A percentile compares a stretch with the other conserved stretches of the same genome.
Evolutionary conservation across 176 grass and related monocot species (phyloP).

Genomic region (Guadua angustifolia): DNA sequence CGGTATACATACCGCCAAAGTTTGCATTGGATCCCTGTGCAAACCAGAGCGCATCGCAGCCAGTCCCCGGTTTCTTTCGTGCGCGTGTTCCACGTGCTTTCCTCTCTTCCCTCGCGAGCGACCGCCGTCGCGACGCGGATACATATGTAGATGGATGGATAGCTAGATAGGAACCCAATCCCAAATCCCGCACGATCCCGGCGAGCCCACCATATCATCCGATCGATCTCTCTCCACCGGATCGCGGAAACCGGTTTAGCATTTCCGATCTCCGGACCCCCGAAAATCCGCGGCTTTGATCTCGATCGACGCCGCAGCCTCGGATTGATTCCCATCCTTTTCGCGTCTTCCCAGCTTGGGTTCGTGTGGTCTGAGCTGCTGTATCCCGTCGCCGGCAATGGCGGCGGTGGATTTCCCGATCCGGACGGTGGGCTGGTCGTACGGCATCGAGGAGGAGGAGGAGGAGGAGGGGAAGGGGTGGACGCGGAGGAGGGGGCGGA

Average conservation of each 20-base stretch:
- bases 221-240: not conserved
- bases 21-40: too few relatives aligned
- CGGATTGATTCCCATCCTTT: not conserved
- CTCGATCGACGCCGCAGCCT: not conserved
- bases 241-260: not conserved
- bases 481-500: not conserved
- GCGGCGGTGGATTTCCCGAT: constrained; percentile 31
- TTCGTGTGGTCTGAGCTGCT: not conserved
- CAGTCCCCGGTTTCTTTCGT: not conserved
- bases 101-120: not conserved
- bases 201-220: not conserved
- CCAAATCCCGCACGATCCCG: not conserved
- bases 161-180: too few relatives aligned
- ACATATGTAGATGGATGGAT: not conserved
- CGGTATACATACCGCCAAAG: too few relatives aligned
- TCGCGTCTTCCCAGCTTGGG: not conserved
- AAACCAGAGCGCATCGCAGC: too few relatives aligned
- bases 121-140: not conserved
- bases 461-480: not conserved
- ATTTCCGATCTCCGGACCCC: not conserved
- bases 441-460: not conserved
- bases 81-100: constrained; percentile 25
- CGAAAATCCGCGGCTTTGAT: not conserved
- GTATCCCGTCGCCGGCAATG: constrained; percentile 20
- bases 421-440: not conserved